Evolutionary conservation across 441 rosid species (phyloP), one percentile per base, ranked within the genome.

Genomic region (Erodium trifolium): DNA sequence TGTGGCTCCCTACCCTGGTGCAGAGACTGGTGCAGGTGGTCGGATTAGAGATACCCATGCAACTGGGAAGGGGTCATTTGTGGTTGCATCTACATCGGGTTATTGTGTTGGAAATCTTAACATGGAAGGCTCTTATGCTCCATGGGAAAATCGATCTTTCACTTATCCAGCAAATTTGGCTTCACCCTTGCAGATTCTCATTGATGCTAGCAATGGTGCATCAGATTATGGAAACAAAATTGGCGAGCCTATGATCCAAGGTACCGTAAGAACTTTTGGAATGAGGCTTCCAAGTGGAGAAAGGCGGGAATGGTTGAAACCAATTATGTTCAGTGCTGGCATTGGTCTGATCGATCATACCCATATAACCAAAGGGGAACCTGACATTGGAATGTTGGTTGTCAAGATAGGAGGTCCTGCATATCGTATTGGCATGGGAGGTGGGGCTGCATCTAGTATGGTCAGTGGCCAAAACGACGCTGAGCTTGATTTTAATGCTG

Each of bases 401-500:
- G 97, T 93, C 1, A 93, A 93, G 83, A 88, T 93, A 75, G 99
- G 97, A 73, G 99, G 99, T 55, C 96, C 99, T 72, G 99, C 97
- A 43, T 93, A 93, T 77, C 90, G 92, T 31, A 91, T 23, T 23
- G 27, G 27, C 27, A 23, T 23, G 27, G 27, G 27, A 23, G 27
- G 27, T 23, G 27, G 27, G 16, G 99, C 97, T 9, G 97, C 96
- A 16, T 91, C 96, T 0, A 94, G 96, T 79, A 91, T 88, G 99
- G 99, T 88, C 31, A 91, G 99, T 82, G 96, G 96, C 18, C 96
- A 88, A 82, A 91, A 91, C 57, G 93, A 88, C 75, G 97, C 96
- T 9, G 96, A 90, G 75, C 97, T 94, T 75, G 97, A 94, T 80
- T 93, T 93, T 76, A 94, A 94, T 71, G 99, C 99, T 63, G 97